Percentiles rank a stretch among this genome's conserved stretches.
Conservation (phyloP, 306 rosid genomes). For the Potentilla sterilis region DNA sequence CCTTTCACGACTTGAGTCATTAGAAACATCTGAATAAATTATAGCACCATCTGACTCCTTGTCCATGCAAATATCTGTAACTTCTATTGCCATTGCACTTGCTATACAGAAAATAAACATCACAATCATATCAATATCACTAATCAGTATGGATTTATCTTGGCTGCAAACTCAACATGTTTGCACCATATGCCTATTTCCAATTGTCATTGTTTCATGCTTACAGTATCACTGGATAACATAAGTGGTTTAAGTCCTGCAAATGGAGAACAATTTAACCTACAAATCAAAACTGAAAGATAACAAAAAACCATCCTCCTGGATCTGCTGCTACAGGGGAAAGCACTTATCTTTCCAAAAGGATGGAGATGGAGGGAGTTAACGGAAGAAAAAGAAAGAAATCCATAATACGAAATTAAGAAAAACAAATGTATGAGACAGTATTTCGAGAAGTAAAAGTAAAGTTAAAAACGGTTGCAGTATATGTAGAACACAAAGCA, state of each 20-base stretch:
- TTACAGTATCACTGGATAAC: neutral
- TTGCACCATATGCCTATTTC: neutral
- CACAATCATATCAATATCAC: neutral
- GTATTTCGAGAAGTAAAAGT: neutral
- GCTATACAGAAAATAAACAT: constrained; percentile 30
- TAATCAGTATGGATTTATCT: neutral
- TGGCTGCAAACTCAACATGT: neutral
- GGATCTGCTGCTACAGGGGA: neutral
- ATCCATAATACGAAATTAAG: neutral
- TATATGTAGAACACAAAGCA: neutral
- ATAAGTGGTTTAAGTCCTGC: neutral
- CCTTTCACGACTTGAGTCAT: constrained; percentile 48
- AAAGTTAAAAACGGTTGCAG: neutral
- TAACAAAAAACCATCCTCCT: neutral
- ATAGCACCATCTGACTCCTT: constrained; percentile 75
- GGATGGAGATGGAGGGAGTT: neutral
- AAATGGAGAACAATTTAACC: constrained; percentile 1
- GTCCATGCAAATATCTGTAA: constrained; percentile 76
- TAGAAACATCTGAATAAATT: constrained; percentile 54
- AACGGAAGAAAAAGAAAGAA: neutral
- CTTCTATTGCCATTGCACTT: constrained; percentile 78
- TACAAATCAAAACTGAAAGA: neutral
- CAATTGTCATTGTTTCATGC: neutral
- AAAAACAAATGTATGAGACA: neutral
- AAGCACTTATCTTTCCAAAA: neutral